Conservation (phyloP, 495 filamentous ascomycete genomes). For the Aspergillus heteromorphus region DNA sequence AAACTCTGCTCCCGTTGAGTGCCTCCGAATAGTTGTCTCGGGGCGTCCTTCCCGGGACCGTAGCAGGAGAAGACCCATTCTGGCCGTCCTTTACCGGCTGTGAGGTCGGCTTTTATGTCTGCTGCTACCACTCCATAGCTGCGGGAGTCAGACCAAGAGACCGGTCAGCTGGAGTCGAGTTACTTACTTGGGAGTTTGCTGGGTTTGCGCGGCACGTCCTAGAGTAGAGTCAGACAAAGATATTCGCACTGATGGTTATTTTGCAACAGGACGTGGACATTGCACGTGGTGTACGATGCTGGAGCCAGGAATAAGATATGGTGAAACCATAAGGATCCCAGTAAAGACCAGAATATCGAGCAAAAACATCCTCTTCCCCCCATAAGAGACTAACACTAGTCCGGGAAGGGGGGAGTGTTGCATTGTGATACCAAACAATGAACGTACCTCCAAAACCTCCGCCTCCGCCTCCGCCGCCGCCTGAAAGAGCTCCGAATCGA, state of each 20-base stretch:
- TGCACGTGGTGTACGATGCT: neutral
- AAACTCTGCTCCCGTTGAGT: slow-evolving; percentile 72
- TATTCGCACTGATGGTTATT: neutral
- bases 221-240: slow-evolving; percentile 4
- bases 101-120: slow-evolving; percentile 59
- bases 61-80: slow-evolving; percentile 82
- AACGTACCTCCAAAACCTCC: slow-evolving; percentile 33
- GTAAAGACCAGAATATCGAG: neutral
- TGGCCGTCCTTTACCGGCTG: slow-evolving; percentile 54
- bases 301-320: neutral
- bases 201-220: slow-evolving; percentile 19
- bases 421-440: neutral
- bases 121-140: slow-evolving; percentile 50
- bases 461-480: slow-evolving; percentile 22
- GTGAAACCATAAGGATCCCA: neutral
- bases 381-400: too few species aligned
- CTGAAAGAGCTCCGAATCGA: slow-evolving; percentile 38
- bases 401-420: neutral
- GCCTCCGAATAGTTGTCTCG: slow-evolving; percentile 76
- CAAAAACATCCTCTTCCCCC: neutral
- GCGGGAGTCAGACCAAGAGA: slow-evolving; percentile 13
- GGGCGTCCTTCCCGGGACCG: slow-evolving; percentile 64
- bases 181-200: slow-evolving; percentile 28
- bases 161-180: neutral
- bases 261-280: neutral